Evolutionary conservation across 2,329 filamentous ascomycete genomes (phyloP), one percentile per base, ranked within the genome.

Genomic region (Cordyceps cicadae): DNA sequence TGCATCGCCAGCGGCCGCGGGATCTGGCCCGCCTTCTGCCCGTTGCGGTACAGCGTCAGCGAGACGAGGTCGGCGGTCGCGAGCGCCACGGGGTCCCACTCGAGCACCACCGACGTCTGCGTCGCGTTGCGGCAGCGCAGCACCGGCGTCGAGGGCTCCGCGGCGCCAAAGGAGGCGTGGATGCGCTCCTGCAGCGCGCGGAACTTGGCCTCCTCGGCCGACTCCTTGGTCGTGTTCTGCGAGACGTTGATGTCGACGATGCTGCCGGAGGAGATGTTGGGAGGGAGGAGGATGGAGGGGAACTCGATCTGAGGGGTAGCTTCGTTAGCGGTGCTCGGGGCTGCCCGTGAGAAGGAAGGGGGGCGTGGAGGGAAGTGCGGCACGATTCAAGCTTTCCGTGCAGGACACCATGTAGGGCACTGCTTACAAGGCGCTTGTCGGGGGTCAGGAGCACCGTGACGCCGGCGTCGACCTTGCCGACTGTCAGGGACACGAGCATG

Each of bases 391-490:
- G 43, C 57, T 41, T 14, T 11, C 34, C 12, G 12, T 12, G 34
- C 11, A 37, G 37, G n/a, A 17, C 43, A 12, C 6, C 34, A 5
- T 21, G 9, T 48, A 26, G 24, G 15, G 34, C 2, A 45, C 24
- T 34, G 59, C 87, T 70, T 85, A 97, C 93, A 69, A 99, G 83
- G 72, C 94, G 88, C 77, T 97, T 97, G 76, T 99, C 94, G 72
- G 96, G 89, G 53, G 94, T 99, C 71, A 99, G 80, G 60, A 99
- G 87, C 64, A 99, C 94, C 54, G 94, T 96, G 72, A 99, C 93
- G 76, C 94, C 94, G 70, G 94, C 94, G 77, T 99, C 94, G 77
- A 99, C 94, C 80, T 99, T 99, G 81, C 94, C 94, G 76, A 99
- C 94, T 55, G 93, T 97, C 72, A 99, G 83, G 67, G 94, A 97